These are phyloP conservation scores for Aspergillus saccharolyticus DNA, from an alignment of 495 filamentous ascomycete genomes.

Conservation along the genomic window DNA sequence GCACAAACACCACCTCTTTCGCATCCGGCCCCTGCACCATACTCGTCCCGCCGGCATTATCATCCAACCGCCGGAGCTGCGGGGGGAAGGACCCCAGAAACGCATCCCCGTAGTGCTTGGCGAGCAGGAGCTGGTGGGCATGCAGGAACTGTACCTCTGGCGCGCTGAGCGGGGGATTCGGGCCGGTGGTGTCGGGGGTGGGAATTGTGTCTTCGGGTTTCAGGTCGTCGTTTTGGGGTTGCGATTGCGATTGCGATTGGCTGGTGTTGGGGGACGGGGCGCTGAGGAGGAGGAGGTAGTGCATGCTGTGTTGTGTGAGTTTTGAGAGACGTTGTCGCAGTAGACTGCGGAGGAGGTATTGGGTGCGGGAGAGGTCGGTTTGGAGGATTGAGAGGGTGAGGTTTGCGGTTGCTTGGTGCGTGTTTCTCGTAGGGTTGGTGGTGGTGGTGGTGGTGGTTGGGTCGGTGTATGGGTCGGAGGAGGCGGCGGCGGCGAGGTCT, in stretches of 20 bases:
- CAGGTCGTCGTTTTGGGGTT: constrained; percentile 20
- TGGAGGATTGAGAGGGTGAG: constrained; percentile 92
- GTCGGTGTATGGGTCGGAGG: no score
- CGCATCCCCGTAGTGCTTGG: constrained; percentile 71
- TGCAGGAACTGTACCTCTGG: constrained; percentile 73
- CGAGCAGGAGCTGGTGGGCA: constrained; percentile 74
- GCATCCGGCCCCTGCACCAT: constrained; percentile 89
- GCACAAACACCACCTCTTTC: constrained; percentile 76
- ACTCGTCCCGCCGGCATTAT: constrained; percentile 78
- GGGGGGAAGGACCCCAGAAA: constrained; percentile 80
- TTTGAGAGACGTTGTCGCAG: constrained; percentile 83
- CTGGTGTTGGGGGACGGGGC: constrained; percentile 57
- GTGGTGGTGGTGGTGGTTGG: constrained; percentile 16
- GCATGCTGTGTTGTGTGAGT: constrained; percentile 42
- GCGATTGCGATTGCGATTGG: constrained; percentile 46
- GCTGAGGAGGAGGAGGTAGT: constrained; percentile 29
- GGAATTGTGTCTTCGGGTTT: constrained; percentile 37
- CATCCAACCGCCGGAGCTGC: constrained; percentile 74
- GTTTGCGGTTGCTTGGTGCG: constrained; percentile 80
- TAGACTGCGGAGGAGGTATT: constrained; percentile 82
- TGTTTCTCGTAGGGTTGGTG: constrained; percentile 40
- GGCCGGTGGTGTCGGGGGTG: constrained; percentile 31
- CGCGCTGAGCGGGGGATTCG: constrained; percentile 55
- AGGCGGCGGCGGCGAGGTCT: constrained; percentile 55
- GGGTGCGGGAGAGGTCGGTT: constrained; percentile 90